These are phyloP conservation scores for Scheffersomyces coipomensis DNA, from an alignment of 805 yeast species.

Conservation along the genomic window DNA sequence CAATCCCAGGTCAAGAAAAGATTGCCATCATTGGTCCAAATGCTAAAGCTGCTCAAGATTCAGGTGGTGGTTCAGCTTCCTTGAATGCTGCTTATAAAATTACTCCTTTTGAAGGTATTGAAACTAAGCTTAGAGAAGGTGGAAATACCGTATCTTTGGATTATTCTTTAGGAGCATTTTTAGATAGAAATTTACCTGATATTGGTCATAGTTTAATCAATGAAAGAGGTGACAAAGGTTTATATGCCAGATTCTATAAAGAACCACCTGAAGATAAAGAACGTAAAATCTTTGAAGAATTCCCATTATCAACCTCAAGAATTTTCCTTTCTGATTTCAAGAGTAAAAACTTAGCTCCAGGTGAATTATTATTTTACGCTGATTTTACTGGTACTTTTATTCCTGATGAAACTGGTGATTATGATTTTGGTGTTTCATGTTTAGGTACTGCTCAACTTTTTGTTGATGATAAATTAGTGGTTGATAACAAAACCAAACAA, in stretches of 20 bases:
- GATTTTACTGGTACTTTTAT: constrained; percentile 41
- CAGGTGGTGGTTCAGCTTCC: constrained; percentile 67
- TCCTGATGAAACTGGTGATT: constrained; percentile 48
- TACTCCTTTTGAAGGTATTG: constrained; percentile 50
- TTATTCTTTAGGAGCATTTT: constrained; percentile 31
- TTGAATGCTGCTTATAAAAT: constrained; percentile 46
- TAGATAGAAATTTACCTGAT: constrained; percentile 30
- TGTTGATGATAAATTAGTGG: constrained; percentile 49
- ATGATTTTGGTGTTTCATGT: constrained; percentile 51
- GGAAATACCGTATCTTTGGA: constrained; percentile 20
- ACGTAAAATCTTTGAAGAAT: constrained; percentile 16
- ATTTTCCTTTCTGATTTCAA: constrained; percentile 21
- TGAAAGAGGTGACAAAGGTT: constrained; percentile 20
- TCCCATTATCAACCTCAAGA: constrained; percentile 12
- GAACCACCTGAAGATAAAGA: constrained; percentile 11
- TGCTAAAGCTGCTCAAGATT: constrained; percentile 47
- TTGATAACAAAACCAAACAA: constrained; percentile 57
- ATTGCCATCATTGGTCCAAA: constrained; percentile 61
- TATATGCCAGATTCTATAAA: constrained; percentile 16
- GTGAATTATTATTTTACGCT: constrained; percentile 33
- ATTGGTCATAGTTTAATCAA: constrained; percentile 18
- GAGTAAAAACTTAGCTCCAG: constrained; percentile 12
- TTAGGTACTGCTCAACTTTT: constrained; percentile 57
- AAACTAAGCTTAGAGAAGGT: constrained; percentile 21
- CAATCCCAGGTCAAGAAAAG: constrained; percentile 10